Conservation (phyloP, 441 rosid genomes). For the Brassica balearica region DNA sequence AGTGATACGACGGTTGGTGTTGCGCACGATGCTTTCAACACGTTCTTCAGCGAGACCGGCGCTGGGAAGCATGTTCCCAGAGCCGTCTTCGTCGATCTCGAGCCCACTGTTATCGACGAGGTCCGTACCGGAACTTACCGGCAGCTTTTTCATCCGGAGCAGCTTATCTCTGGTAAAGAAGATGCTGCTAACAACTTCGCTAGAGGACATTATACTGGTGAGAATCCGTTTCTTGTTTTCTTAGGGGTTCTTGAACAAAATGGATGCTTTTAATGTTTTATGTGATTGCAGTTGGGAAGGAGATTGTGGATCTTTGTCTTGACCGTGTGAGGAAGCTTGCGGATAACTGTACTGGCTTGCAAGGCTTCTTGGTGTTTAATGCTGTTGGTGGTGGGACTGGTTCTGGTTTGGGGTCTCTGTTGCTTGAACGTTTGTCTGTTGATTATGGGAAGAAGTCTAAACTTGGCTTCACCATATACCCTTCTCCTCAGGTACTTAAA, state of each 20-base stretch:
- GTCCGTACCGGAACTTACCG: conserved; percentile 82
- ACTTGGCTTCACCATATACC: conserved; percentile 89
- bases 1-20: conserved; percentile 75
- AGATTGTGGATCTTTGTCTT: conserved; percentile 87
- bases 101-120: conserved; percentile 91
- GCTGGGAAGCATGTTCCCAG: conserved; percentile 92
- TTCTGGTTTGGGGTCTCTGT: conserved; percentile 82
- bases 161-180: conserved; percentile 93
- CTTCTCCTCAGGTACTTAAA: conserved; percentile 83
- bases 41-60: conserved; percentile 95
- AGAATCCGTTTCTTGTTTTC: background rate
- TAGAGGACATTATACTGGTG: conserved; percentile 91
- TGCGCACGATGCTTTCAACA: conserved; percentile 85
- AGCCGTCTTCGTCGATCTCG: conserved; percentile 86
- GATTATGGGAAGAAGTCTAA: conserved; percentile 94
- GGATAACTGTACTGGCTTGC: conserved; percentile 90
- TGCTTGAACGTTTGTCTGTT: conserved; percentile 85
- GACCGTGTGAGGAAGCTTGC: conserved; percentile 89
- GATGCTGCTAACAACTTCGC: conserved; percentile 96
- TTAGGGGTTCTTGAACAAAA: background rate
- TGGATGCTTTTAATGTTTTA: background rate
- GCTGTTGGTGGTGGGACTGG: conserved; percentile 98
- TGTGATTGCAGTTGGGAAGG: conserved; percentile 73
- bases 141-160: conserved; percentile 93
- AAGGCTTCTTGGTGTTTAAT: conserved; percentile 85